phyloP scores from a whole-genome alignment of 441 rosid species.

The Adansonia rubrostipa region DNA sequence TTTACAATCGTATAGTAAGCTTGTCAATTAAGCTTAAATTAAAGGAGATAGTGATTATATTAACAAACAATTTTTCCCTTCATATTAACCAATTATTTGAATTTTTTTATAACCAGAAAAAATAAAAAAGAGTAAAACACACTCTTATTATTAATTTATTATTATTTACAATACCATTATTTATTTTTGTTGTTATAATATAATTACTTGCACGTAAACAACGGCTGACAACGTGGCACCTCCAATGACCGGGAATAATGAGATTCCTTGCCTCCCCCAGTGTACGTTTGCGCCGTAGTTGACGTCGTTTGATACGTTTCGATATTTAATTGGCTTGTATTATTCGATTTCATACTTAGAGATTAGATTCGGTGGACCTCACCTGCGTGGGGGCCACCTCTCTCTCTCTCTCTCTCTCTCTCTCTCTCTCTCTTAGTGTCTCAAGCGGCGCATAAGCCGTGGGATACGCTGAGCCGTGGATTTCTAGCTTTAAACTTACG shows the following conservation, averaged over 20 bases:
- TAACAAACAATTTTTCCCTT: neutral
- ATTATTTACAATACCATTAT: neutral
- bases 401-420: too few relatives aligned
- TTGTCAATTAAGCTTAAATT: too few relatives aligned
- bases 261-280: constrained; percentile 11
- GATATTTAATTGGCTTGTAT: constrained; percentile 5
- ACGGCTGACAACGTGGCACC: neutral
- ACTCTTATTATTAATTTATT: neutral
- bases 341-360: constrained; percentile 24
- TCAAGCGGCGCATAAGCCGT: constrained; percentile 48
- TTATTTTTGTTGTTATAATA: neutral
- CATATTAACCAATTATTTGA: neutral
- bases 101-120: neutral
- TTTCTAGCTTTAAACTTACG: constrained; percentile 33
- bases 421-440: neutral
- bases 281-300: neutral
- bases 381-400: neutral
- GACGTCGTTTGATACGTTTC: constrained; percentile 26
- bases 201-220: constrained; percentile 4
- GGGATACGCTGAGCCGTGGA: constrained; percentile 43
- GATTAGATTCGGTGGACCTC: constrained; percentile 33
- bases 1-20: too few relatives aligned
- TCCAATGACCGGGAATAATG: neutral
- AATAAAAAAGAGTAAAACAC: neutral
- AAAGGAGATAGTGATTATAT: too few relatives aligned